Evolutionary conservation across 2,329 filamentous ascomycete species (phyloP), one percentile per base, ranked within the genome.

Genomic region (Endothia cerciana): DNA sequence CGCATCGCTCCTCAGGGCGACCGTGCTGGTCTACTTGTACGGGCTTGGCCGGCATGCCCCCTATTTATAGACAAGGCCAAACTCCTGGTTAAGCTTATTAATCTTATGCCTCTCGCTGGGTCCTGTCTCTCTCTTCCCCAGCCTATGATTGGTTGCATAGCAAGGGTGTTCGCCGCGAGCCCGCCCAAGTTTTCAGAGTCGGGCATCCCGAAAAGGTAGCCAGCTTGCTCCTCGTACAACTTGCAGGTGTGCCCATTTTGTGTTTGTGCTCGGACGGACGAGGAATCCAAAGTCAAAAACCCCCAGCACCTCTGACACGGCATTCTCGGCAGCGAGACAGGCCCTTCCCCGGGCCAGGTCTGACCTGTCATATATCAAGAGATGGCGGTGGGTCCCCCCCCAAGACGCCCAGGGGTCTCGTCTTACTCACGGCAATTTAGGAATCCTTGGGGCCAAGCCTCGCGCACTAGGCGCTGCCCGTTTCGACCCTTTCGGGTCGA

Each of bases 371-470:
- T 4, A 49, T 7, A 45, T 8, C 7, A 7, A 1, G 11, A 8
- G 8, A 15, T 22, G 22, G 22, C 2, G 22, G 13, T 28, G 47
- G 47, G 22, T 13, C 25, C n/a, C 17, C 6, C 28, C 28, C 51
- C 51, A 36, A 5, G 3, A 13, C 51, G 17, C 51, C 30, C 15
- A n/a, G 25, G 49, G 59, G 40, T 22, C n/a, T 61, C 11, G 33
- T 30, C 47, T 41, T 22, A 53, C 36, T 62, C 47, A 53, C 36
- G 22, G 43, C 22, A 28, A 41, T 41, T 53, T 3, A 11, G 33
- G 10, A 25, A 28, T 36, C 51, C 36, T 38, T 41, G 33, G 36
- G 36, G 55, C 55, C 55, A 58, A 58, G 55, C 33, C 53, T 56
- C 30, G 17, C 30, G 19, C 30, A 17, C 22, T 28, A 51, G 7